A percentile compares a stretch with the other conserved stretches of the same genome.
Evolutionary conservation across 2,329 filamentous ascomycete species (phyloP).

Genomic region (Pseudogymnoascus sp.): DNA sequence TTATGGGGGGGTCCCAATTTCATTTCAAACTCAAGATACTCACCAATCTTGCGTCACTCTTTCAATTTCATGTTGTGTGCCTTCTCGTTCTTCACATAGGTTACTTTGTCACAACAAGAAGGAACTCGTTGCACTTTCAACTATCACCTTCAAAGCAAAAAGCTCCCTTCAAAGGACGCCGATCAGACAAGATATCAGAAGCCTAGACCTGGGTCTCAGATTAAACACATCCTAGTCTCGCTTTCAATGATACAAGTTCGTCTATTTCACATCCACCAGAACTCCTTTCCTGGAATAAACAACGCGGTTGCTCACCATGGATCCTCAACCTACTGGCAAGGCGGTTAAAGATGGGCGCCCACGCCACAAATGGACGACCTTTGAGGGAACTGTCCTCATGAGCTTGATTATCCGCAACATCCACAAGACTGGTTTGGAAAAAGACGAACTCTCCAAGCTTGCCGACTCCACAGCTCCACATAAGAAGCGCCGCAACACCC

Average conservation of each 20-base stretch:
- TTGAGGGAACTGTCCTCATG: neutral
- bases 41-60: neutral
- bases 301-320: neutral
- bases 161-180: neutral
- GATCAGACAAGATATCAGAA: neutral
- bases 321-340: neutral
- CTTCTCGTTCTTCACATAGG: neutral
- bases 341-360: neutral
- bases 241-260: neutral
- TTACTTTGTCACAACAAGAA: neutral
- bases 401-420: neutral
- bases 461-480: neutral
- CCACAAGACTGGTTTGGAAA: neutral
- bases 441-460: neutral
- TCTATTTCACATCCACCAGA: neutral
- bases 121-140: neutral
- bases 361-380: neutral
- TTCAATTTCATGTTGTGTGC: neutral
- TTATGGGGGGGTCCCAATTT: neutral
- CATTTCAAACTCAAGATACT: neutral
- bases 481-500: neutral
- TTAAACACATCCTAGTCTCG: neutral
- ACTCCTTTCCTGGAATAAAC: neutral
- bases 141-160: neutral
- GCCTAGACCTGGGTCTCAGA: neutral